Conservation (phyloP, 306 rosid genomes). For the Cicer chorassanicum region DNA sequence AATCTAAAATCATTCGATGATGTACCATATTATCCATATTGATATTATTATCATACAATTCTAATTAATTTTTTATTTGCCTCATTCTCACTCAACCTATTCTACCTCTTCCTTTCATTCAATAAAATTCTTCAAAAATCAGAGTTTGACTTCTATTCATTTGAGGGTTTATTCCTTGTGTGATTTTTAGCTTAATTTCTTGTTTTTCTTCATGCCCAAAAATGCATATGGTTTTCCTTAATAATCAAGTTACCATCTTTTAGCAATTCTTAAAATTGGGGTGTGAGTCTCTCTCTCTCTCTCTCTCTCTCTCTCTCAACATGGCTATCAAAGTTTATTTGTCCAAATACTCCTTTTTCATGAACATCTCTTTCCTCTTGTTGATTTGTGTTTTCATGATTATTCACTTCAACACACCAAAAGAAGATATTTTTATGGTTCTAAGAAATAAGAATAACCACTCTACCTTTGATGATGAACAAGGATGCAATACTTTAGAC, state of each 20-base stretch:
- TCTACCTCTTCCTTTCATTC: conserved; percentile 4
- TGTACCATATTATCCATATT: not conserved
- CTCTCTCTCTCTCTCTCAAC: not conserved
- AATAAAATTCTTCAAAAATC: not conserved
- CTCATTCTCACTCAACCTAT: not conserved
- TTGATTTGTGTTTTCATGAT: conserved; percentile 44
- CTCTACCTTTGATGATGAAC: conserved; percentile 1
- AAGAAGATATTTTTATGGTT: conserved; percentile 28
- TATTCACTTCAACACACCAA: conserved; percentile 40
- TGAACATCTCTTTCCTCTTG: conserved; percentile 54
- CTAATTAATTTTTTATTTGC: not conserved
- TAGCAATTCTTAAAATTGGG: not conserved
- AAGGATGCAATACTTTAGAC: conserved; percentile 48
- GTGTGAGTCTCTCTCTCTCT: not conserved
- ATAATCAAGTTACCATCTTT: conserved; percentile 34
- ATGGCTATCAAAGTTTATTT: conserved; percentile 32
- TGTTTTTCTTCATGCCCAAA: conserved; percentile 14
- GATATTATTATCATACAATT: not conserved
- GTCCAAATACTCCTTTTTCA: conserved; percentile 50
- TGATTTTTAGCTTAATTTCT: conserved; percentile 3
- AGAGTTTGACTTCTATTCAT: not conserved
- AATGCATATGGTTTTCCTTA: conserved; percentile 34
- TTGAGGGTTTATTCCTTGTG: not conserved
- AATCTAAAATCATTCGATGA: not conserved
- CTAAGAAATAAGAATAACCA: not conserved